Evolutionary conservation across 306 rosid genomes (phyloP).

Genomic region (Gastrolobium bilobum): DNA sequence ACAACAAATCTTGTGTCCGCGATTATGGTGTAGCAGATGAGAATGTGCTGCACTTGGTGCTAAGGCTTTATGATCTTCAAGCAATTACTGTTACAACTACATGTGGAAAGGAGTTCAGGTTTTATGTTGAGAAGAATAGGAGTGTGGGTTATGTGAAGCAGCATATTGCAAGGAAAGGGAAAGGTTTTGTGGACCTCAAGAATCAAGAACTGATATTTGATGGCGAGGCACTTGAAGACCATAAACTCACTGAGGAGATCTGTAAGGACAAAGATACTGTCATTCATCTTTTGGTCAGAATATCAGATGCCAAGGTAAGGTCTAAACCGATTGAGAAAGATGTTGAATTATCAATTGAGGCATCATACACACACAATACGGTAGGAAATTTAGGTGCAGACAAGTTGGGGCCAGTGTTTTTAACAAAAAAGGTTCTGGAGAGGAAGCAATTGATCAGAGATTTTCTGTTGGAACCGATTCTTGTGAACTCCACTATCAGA

Average conservation of each 20-base stretch:
- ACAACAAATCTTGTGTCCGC: conserved; percentile 61
- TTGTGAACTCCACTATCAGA: conserved; percentile 51
- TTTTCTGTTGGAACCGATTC: conserved; percentile 69
- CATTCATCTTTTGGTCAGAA: conserved; percentile 70
- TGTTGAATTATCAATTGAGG: conserved; percentile 72
- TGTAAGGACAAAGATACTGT: conserved; percentile 55
- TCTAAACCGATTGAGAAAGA: conserved; percentile 68
- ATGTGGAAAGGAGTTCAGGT: conserved; percentile 75
- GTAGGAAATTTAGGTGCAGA: conserved; percentile 37
- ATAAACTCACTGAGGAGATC: conserved; percentile 74
- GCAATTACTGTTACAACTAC: conserved; percentile 70
- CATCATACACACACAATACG: conserved; percentile 42
- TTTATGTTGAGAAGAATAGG: conserved; percentile 72
- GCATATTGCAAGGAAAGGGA: conserved; percentile 66
- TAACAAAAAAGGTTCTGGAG: conserved; percentile 45
- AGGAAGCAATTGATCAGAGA: conserved; percentile 50
- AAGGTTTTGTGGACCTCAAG: conserved; percentile 62
- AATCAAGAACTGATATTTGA: conserved; percentile 74
- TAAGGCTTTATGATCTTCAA: conserved; percentile 73
- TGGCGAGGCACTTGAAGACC: conserved; percentile 85
- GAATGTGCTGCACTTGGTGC: conserved; percentile 70
- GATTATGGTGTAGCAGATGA: conserved; percentile 85
- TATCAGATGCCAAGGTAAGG: conserved; percentile 68
- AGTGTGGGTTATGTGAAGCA: conserved; percentile 79
- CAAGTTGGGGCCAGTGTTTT: conserved; percentile 44